Base-by-base conservation (phyloP, 148 eudicot species). In the Euryodendron excelsum region DNA sequence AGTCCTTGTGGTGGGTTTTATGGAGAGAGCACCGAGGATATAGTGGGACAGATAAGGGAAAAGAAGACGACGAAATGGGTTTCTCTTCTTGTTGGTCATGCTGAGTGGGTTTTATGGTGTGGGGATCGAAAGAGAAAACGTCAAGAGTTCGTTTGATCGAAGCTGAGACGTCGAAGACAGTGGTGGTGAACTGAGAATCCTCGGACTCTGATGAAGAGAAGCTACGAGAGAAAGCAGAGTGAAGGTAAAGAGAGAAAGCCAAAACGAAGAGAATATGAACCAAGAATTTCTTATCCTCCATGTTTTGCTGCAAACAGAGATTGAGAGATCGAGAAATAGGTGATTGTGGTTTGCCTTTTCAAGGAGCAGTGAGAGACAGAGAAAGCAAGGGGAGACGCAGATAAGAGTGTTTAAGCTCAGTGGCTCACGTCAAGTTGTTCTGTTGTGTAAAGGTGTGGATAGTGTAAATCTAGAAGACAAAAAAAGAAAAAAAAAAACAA, bases 21-120 rank as follows among this genome's bases (percentile, higher is more conserved):
- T 74, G 67, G 56, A 92, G 62, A 0, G 91, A 81, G 17, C 79
- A 58, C 18, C 93, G 91, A 0, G 97, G 84, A 73, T 88, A 88
- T 69, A 93, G 75, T 17, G 85, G 37, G 30, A 84, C 36, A 20
- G 74, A 82, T 47, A 62, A 62, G 5, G 68, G 80, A 60, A 52
- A 75, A 39, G 82, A 30, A 3, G 44, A 23, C n/a, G n/a, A n/a
- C n/a, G n/a, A n/a, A 11, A 23, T 70, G 27, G 48, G 0, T n/a
- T 66, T 12, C 4, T 6, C 5, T 28, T 37, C 4, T 13, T 12
- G 9, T 1, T 14, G 8, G 28, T 20, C 23, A 6, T 15, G 11
- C 0, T 55, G 71, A n/a, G n/a, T n/a, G n/a, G n/a, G n/a, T n/a
- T n/a, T n/a, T n/a, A n/a, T n/a, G n/a, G n/a, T n/a, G n/a, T n/a